These are phyloP conservation scores for Podospora fimiseda DNA, from an alignment of 495 filamentous ascomycete genomes.

Conservation along the genomic window DNA sequence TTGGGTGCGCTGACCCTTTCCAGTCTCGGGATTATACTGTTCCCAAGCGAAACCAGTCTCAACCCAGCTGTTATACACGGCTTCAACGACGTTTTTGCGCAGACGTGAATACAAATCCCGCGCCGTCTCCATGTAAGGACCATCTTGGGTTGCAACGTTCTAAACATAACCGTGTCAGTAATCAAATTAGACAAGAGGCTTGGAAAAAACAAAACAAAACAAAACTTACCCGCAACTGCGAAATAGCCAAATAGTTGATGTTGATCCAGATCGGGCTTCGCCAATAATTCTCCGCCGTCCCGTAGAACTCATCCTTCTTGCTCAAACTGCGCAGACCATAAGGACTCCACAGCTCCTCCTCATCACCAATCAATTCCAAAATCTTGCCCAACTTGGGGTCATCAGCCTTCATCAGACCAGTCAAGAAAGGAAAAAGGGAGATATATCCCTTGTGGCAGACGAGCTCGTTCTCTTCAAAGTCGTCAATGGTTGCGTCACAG, in stretches of 20 bases:
- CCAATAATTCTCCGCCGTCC: slow-evolving; percentile 95
- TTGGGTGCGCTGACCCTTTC: slow-evolving; percentile 86
- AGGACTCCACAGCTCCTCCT: slow-evolving; percentile 79
- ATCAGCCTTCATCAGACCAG: slow-evolving; percentile 64
- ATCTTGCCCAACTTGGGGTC: slow-evolving; percentile 65
- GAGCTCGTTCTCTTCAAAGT: slow-evolving; percentile 80
- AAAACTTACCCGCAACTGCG: slow-evolving; percentile 69
- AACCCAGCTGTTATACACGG: slow-evolving; percentile 81
- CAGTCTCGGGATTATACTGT: slow-evolving; percentile 93
- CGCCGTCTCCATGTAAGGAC: slow-evolving; percentile 65
- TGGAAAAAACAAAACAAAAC: slow-evolving; percentile 16
- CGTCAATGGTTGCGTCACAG: slow-evolving; percentile 94
- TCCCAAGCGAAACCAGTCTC: slow-evolving; percentile 97
- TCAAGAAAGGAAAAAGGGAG: slow-evolving; percentile 87
- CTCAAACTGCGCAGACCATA: slow-evolving; percentile 84
- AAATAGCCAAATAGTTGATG: slow-evolving; percentile 87
- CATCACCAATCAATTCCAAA: slow-evolving; percentile 70
- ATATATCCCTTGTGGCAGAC: slow-evolving; percentile 98
- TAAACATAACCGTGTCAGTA: slow-evolving; percentile 22
- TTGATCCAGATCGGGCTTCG: slow-evolving; percentile 94
- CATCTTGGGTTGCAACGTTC: slow-evolving; percentile 50
- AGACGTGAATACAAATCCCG: slow-evolving; percentile 68
- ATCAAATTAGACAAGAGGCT: background rate
- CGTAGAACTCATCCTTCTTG: slow-evolving; percentile 74
- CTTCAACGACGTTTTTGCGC: slow-evolving; percentile 78